Evolutionary conservation across 352 stramenopile genomes (phyloP).

Genomic region (Stramenopiles sp.): DNA sequence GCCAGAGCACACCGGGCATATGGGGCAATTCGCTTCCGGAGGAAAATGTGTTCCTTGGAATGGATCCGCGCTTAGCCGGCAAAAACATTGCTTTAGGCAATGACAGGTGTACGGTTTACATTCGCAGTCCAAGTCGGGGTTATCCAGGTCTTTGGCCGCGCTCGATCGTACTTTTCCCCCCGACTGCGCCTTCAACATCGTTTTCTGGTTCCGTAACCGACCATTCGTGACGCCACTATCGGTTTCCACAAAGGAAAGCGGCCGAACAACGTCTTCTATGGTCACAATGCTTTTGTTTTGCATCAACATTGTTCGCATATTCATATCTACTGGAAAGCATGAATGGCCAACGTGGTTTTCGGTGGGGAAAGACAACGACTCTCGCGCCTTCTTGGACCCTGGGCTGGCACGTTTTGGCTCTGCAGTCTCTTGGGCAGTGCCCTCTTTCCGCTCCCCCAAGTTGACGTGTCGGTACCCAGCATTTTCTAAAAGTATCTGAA

Average conservation of each 20-base stretch:
- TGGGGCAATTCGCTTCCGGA: neutral
- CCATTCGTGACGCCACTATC: neutral
- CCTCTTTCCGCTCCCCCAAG: neutral
- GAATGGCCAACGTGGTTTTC: neutral
- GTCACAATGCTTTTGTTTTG: neutral
- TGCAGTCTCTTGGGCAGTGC: neutral
- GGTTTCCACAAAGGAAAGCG: neutral
- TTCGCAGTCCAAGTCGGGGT: neutral
- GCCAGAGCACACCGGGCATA: neutral
- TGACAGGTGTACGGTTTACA: neutral
- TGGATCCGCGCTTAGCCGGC: neutral
- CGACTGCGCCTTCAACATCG: neutral
- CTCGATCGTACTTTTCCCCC: neutral
- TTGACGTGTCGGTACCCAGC: neutral
- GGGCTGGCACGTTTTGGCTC: neutral
- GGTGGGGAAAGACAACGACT: neutral
- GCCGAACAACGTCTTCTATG: neutral
- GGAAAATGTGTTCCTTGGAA: neutral
- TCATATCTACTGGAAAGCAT: neutral
- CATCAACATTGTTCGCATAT: neutral
- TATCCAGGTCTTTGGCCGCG: neutral
- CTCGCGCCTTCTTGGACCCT: neutral
- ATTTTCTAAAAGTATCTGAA: neutral
- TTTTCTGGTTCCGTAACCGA: neutral
- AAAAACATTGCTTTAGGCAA: conserved; percentile 2